Percentiles rank a stretch among this genome's conserved stretches.
phyloP scores from a whole-genome alignment of 768 basidiomycete species.

The Galerina sulciceps region DNA sequence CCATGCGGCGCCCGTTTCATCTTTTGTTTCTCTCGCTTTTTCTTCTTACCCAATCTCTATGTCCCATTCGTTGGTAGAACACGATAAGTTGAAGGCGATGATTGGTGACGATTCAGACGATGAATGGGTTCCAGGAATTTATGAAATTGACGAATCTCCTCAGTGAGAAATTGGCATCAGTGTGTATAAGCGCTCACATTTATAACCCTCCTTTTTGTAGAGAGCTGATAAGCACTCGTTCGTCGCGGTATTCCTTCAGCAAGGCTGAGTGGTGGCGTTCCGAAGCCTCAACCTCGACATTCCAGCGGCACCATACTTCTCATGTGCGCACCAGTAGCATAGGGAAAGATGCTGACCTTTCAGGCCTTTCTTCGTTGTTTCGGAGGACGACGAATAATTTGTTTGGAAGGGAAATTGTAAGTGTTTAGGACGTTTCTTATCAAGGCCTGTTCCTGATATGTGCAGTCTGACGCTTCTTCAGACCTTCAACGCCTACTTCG shows the following conservation, averaged over 20 bases:
- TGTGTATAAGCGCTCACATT: not conserved
- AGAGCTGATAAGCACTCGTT: constrained; percentile 4
- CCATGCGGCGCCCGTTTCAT: no score
- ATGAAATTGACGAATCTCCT: not conserved
- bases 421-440: constrained; percentile 4
- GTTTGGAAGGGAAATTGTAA: constrained; percentile 13
- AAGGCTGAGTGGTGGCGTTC: not conserved
- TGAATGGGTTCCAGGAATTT: constrained; percentile 1
- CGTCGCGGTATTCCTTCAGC: not conserved
- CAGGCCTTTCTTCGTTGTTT: not conserved
- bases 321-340: not conserved
- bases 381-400: constrained; percentile 1
- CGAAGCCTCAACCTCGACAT: not conserved
- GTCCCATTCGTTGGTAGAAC: not conserved
- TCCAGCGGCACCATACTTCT: not conserved
- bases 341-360: not conserved
- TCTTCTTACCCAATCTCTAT: not conserved
- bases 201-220: not conserved
- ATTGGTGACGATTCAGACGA: constrained; percentile 5
- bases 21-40: not conserved
- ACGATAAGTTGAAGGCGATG: not conserved
- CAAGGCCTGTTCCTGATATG: not conserved
- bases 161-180: not conserved
- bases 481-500: constrained; percentile 1
- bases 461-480: constrained; percentile 10